These are phyloP conservation scores for Cucurbita argyrosperma DNA, from an alignment of 306 rosid species.

Conservation along the genomic window DNA sequence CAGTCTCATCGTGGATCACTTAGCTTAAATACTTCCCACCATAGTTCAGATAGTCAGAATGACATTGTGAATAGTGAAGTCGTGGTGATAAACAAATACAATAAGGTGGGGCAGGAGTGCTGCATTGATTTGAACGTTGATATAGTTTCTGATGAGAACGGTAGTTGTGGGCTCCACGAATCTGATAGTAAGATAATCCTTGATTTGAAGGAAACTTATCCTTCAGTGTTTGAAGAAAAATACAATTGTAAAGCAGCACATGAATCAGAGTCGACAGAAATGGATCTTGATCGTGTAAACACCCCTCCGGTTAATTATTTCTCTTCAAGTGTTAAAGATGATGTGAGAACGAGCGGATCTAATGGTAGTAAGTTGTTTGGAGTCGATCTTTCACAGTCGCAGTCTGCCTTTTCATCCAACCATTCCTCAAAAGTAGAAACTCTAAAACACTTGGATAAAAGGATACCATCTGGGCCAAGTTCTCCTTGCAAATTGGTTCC, in stretches of 20 bases:
- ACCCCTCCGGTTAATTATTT: conserved; percentile 13
- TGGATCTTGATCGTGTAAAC: conserved; percentile 9
- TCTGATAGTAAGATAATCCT: conserved; percentile 21
- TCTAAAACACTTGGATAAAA: neutral
- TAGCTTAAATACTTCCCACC: conserved; percentile 23
- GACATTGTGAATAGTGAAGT: conserved; percentile 10
- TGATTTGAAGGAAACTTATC: conserved; percentile 21
- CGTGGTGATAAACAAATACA: conserved; percentile 14
- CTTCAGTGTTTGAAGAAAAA: conserved; percentile 6
- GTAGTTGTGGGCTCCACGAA: conserved; percentile 13
- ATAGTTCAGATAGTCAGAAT: conserved; percentile 26
- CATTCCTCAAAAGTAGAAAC: conserved; percentile 6
- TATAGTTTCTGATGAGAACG: conserved; percentile 24
- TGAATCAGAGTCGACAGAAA: conserved; percentile 18
- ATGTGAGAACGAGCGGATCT: conserved; percentile 11
- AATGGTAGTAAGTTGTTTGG: conserved; percentile 34
- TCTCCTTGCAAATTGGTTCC: conserved; percentile 14
- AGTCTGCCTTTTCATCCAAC: conserved; percentile 10
- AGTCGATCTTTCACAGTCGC: conserved; percentile 20
- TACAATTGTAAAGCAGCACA: neutral
- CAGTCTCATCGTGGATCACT: conserved; percentile 29
- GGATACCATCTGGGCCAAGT: neutral
- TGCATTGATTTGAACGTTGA: conserved; percentile 46
- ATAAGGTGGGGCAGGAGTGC: conserved; percentile 22
- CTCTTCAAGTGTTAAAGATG: conserved; percentile 19